These are phyloP conservation scores for Rusavskia elegans DNA, from an alignment of 495 filamentous ascomycete species.

Conservation along the genomic window DNA sequence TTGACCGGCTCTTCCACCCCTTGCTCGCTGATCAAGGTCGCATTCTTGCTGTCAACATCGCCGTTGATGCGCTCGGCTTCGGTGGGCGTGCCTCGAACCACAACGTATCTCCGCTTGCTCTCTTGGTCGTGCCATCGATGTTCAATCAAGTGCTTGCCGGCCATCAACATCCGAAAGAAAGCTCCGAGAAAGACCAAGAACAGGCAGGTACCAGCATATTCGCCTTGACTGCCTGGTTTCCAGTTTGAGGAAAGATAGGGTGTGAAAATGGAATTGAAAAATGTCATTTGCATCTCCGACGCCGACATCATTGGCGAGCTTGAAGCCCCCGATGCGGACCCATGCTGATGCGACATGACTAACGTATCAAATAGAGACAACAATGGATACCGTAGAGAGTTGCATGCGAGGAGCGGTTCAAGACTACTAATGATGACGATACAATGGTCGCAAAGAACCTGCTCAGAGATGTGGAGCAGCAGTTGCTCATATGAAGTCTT, in stretches of 20 bases:
- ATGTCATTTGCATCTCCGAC: slow-evolving; percentile 28
- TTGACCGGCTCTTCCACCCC: slow-evolving; percentile 61
- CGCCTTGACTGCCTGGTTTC: slow-evolving; percentile 49
- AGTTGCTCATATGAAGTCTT: too few species aligned
- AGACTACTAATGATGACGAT: too few species aligned
- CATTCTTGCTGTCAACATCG: slow-evolving; percentile 41
- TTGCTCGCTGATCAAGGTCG: slow-evolving; percentile 41
- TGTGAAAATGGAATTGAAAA: slow-evolving; percentile 48
- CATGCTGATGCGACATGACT: slow-evolving; percentile 1
- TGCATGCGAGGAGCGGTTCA: too few species aligned
- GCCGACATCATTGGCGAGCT: slow-evolving; percentile 3
- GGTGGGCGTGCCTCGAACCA: slow-evolving; percentile 46
- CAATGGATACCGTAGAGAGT: too few species aligned
- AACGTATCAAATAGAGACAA: slow-evolving; percentile 2
- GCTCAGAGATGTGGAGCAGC: too few species aligned
- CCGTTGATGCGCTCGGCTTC: slow-evolving; percentile 36
- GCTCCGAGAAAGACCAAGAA: slow-evolving; percentile 64
- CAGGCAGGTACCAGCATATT: slow-evolving; percentile 75
- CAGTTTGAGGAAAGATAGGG: slow-evolving; percentile 60
- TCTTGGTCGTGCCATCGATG: slow-evolving; percentile 44
- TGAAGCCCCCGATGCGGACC: background rate
- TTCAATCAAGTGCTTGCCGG: slow-evolving; percentile 43
- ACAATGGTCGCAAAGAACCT: too few species aligned
- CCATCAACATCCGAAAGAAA: slow-evolving; percentile 50
- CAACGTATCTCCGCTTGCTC: slow-evolving; percentile 56